Base-by-base conservation (phyloP, 73 alveolate species). In the Paramecium caudatum region DNA sequence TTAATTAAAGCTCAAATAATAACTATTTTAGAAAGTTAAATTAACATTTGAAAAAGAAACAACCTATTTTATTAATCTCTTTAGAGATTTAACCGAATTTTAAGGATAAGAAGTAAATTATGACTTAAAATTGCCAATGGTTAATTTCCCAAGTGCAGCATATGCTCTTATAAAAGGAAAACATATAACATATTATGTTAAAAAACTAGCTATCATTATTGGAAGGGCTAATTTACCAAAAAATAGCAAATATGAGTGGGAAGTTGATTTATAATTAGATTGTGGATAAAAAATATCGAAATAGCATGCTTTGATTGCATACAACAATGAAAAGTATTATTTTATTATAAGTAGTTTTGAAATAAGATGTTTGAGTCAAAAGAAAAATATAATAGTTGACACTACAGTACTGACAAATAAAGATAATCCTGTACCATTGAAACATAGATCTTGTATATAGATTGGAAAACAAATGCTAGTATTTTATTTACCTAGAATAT, bases 141-240 rank as follows among this genome's bases (percentile, higher is more conserved):
- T 32, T 13, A 68, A 68, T 33, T 74, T 41, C 19, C 88, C 88
- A 12, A 74, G 69, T 3, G 87, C 55, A 1, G 93, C 93, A 0
- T 86, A 62, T 86, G 93, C 93, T 17, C 39, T 86, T 23, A 30
- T 86, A 34, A 86, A 86, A 86, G 93, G 93, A 41, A 86, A 61
- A 25, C 74, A 70, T 15, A 62, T 70, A 55, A 32, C 63, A 13
- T 86, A 62, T 48, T 86, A 63, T 63, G 65, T 86, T 12, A 62
- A 86, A 86, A 86, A 86, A 43, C 46, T 86, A 65, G 61, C 82
- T 6, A 86, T 86, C 16, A 86, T 86, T 3, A 86, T 86, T 1
- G 93, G 93, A 21, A 86, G 93, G 65, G 63, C 32, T 2, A 61
- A 61, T 37, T n/a, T 39, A 8, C 25, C 69, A 19, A 86, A 50